Conservation (phyloP, 768 basidiomycete genomes). For the Cystofilobasidium macerans region DNA sequence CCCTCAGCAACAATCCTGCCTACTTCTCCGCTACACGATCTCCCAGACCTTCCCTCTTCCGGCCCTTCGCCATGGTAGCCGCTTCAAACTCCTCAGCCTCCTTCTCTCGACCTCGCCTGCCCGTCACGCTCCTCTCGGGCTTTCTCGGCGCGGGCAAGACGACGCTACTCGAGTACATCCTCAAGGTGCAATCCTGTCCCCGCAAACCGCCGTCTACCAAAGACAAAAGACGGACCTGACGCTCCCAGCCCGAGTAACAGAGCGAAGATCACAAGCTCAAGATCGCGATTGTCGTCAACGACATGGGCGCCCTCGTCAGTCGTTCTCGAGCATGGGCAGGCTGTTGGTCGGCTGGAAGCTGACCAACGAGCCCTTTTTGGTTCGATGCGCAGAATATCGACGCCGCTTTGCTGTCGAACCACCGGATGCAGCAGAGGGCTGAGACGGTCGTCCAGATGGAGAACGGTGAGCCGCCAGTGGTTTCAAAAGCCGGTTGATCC, state of each 20-base stretch:
- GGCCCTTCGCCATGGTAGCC: conserved; percentile 9
- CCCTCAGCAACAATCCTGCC: too few species aligned
- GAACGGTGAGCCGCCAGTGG: conserved; percentile 31
- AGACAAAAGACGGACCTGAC: too few species aligned
- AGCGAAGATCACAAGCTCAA: conserved; percentile 9
- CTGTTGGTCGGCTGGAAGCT: too few species aligned
- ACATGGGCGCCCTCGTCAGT: conserved; percentile 36
- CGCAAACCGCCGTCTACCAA: too few species aligned
- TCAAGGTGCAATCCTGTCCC: conserved; percentile 17
- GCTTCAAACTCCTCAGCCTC: neutral
- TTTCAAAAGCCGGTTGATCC: too few species aligned
- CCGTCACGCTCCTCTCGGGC: conserved; percentile 37
- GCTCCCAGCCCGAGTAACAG: too few species aligned
- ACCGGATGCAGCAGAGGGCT: conserved; percentile 33
- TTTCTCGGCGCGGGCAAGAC: conserved; percentile 38
- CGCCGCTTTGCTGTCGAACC: conserved; percentile 33
- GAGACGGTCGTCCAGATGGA: conserved; percentile 37
- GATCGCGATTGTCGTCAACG: conserved; percentile 35
- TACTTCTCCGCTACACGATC: too few species aligned
- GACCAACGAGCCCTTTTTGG: too few species aligned
- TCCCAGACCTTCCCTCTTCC: too few species aligned
- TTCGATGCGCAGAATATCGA: conserved; percentile 30
- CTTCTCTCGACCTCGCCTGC: conserved; percentile 31
- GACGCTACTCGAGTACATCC: conserved; percentile 34
- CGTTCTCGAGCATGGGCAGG: too few species aligned